These are phyloP conservation scores for Colletotrichum lupini DNA, from an alignment of 2,329 filamentous ascomycete species.

Conservation along the genomic window DNA sequence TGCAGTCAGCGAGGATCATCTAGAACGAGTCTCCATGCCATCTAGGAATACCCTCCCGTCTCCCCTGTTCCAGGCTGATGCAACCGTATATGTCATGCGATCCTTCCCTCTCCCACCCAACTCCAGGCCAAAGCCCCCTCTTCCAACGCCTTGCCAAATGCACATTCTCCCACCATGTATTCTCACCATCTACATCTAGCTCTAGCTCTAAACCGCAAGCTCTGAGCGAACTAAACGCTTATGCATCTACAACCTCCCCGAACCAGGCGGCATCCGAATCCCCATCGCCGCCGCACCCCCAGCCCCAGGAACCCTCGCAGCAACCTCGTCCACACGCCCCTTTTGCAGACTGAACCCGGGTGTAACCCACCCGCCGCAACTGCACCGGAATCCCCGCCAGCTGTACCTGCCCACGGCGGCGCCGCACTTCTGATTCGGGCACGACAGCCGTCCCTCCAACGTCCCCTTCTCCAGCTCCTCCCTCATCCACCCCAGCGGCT, in stretches of 20 bases:
- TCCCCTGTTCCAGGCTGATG: neutral
- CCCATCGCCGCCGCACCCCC: conserved; percentile 46
- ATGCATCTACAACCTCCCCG: conserved; percentile 20
- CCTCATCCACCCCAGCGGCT: conserved; percentile 96
- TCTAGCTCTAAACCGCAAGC: neutral
- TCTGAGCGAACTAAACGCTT: no score
- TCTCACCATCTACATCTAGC: neutral
- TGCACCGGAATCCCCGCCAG: conserved; percentile 96
- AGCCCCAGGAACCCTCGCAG: conserved; percentile 40
- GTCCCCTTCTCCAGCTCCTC: conserved; percentile 82
- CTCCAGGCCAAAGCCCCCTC: neutral
- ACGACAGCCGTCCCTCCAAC: conserved; percentile 85
- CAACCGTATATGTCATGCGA: neutral
- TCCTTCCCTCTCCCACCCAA: neutral
- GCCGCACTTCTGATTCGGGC: conserved; percentile 81
- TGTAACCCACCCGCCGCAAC: conserved; percentile 89
- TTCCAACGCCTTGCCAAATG: neutral
- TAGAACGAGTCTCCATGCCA: neutral
- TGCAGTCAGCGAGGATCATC: neutral
- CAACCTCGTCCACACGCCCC: conserved; percentile 80
- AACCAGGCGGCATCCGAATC: conserved; percentile 67
- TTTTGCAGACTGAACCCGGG: conserved; percentile 89
- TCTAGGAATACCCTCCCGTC: neutral
- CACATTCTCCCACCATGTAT: neutral
- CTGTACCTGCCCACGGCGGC: conserved; percentile 92